These are phyloP conservation scores for Backusella tuberculispora DNA, from an alignment of 192 early-diverging fungal species.

Conservation along the genomic window DNA sequence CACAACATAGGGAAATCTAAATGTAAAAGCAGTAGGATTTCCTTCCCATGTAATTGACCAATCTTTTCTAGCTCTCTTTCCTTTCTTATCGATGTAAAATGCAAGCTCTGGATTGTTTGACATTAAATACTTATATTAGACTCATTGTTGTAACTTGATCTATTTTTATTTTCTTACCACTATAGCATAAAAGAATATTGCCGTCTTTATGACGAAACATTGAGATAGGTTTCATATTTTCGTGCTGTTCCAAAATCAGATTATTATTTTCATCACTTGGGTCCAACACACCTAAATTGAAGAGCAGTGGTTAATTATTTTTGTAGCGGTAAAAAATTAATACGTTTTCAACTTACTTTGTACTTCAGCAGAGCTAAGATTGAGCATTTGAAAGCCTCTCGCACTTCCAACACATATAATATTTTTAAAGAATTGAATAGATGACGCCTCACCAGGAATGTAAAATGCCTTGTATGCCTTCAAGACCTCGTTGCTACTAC, in stretches of 20 bases:
- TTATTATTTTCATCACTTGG: slow-evolving; percentile 78
- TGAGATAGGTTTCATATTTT: slow-evolving; percentile 79
- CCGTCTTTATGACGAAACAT: slow-evolving; percentile 81
- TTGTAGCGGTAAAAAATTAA: not conserved
- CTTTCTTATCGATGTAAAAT: slow-evolving; percentile 91
- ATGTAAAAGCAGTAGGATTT: slow-evolving; percentile 80
- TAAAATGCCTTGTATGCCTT: slow-evolving; percentile 85
- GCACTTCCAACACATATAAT: slow-evolving; percentile 89
- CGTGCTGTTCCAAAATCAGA: slow-evolving; percentile 72
- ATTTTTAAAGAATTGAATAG: slow-evolving; percentile 84
- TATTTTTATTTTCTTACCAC: slow-evolving; percentile 58
- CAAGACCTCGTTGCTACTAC: slow-evolving; percentile 49
- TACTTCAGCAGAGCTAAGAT: slow-evolving; percentile 82
- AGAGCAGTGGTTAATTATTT: not conserved
- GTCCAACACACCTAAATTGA: slow-evolving; percentile 71
- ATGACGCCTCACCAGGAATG: slow-evolving; percentile 87
- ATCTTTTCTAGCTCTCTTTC: slow-evolving; percentile 71
- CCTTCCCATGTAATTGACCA: slow-evolving; percentile 92
- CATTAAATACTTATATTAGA: not conserved
- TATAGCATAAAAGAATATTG: slow-evolving; percentile 90
- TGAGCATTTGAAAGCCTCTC: slow-evolving; percentile 94
- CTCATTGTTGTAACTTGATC: not conserved
- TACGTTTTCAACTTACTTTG: slow-evolving; percentile 45
- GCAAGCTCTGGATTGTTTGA: slow-evolving; percentile 69
- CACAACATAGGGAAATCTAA: slow-evolving; percentile 82